A percentile compares a stretch with the other conserved stretches of the same genome.
Conservation (phyloP, 345 rosid genomes). For the Eucalyptus caleyi region DNA sequence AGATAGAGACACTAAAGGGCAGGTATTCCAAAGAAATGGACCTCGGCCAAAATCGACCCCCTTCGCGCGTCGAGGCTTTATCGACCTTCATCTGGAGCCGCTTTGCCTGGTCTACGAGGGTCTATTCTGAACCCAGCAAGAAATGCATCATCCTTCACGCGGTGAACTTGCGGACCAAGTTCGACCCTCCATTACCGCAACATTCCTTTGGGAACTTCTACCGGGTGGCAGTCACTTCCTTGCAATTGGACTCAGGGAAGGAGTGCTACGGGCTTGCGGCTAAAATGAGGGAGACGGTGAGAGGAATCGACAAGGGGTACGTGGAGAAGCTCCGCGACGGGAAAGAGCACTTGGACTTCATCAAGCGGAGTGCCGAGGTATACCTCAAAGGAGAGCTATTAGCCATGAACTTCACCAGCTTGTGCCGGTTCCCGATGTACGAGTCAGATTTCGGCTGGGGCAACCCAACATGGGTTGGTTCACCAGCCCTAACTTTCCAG, state of each 20-base stretch:
- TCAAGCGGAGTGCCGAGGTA: background rate
- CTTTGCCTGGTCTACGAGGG: background rate
- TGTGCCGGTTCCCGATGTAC: conserved; percentile 19
- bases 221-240: background rate
- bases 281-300: conserved; percentile 8
- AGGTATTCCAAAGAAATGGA: background rate
- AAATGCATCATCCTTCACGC: background rate
- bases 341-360: conserved; percentile 1
- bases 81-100: conserved; percentile 22
- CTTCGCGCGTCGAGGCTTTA: conserved; percentile 23
- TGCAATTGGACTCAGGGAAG: background rate
- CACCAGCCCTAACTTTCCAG: conserved; percentile 2
- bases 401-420: conserved; percentile 11
- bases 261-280: background rate
- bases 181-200: background rate
- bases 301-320: conserved; percentile 5
- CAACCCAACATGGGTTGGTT: conserved; percentile 8
- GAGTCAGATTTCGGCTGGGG: conserved; percentile 31
- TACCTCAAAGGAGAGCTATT: conserved; percentile 6
- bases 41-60: background rate
- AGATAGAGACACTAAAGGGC: background rate
- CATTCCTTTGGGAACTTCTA: conserved; percentile 2
- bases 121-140: background rate
- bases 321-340: conserved; percentile 14
- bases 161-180: conserved; percentile 12